Percentiles rank a stretch among this genome's conserved stretches.
Conservation (phyloP, 768 basidiomycete species). For the Leccinum sublutescens region DNA sequence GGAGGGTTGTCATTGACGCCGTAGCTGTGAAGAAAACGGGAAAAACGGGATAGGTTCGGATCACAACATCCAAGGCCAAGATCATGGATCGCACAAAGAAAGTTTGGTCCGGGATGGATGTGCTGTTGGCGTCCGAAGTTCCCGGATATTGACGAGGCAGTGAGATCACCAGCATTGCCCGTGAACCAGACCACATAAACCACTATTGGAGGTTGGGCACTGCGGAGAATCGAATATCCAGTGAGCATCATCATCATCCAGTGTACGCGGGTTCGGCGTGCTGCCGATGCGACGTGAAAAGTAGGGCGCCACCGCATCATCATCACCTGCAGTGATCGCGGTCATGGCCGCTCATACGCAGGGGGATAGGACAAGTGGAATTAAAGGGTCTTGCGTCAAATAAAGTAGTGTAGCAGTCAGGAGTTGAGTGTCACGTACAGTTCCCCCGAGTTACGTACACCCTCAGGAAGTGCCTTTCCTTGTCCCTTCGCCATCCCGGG, state of each 20-base stretch:
- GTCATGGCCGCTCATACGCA: neutral
- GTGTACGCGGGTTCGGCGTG: neutral
- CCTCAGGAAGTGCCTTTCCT: slow-evolving; percentile 7
- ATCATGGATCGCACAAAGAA: neutral
- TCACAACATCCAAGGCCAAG: slow-evolving; percentile 12
- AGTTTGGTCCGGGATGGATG: slow-evolving; percentile 9
- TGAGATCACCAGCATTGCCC: slow-evolving; percentile 1
- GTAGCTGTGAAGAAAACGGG: neutral
- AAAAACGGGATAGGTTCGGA: slow-evolving; percentile 23
- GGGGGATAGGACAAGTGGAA: neutral
- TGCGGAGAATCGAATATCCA: slow-evolving; percentile 13
- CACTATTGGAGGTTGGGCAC: neutral
- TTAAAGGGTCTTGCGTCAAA: neutral
- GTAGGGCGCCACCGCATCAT: neutral
- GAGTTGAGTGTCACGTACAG: slow-evolving; percentile 6
- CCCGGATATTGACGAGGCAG: slow-evolving; percentile 13
- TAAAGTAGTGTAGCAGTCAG: neutral
- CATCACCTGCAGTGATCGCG: slow-evolving; percentile 9
- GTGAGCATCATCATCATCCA: neutral
- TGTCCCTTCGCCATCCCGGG: slow-evolving; percentile 2
- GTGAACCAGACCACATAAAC: neutral
- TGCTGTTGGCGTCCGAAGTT: slow-evolving; percentile 14
- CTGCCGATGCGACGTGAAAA: neutral
- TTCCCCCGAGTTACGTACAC: slow-evolving; percentile 17
- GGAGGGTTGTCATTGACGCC: neutral